Evolutionary conservation across 176 grass and related monocot genomes (phyloP).

Genomic region (Olyra latifolia): DNA sequence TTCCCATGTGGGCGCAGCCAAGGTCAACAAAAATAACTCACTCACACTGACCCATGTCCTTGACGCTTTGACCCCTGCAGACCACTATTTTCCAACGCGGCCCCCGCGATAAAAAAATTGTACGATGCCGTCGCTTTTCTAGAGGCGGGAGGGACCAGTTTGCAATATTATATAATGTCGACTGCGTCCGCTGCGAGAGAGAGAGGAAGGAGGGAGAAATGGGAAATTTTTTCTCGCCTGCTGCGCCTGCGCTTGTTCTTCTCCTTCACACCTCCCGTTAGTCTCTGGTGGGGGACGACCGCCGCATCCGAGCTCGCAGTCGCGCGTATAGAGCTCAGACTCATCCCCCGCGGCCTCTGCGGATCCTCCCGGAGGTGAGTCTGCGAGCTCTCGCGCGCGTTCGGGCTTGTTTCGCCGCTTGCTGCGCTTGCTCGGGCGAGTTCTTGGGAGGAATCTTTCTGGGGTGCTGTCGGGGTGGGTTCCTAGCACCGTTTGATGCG

Average conservation of each 20-base stretch:
- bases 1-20: slow-evolving; percentile 45
- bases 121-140: background rate
- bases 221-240: background rate
- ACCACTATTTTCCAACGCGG: background rate
- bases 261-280: slow-evolving; percentile 33
- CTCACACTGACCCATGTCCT: slow-evolving; percentile 47
- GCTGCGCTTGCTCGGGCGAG: background rate
- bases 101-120: background rate
- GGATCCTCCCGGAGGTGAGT: slow-evolving; percentile 31
- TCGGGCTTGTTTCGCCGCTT: background rate
- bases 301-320: background rate
- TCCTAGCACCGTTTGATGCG: slow-evolving; percentile 24
- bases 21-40: slow-evolving; percentile 24
- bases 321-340: background rate
- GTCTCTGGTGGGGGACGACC: slow-evolving; percentile 18
- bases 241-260: slow-evolving; percentile 26
- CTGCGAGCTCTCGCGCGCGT: background rate
- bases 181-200: slow-evolving; percentile 13
- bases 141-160: slow-evolving; percentile 5
- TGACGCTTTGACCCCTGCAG: slow-evolving; percentile 48
- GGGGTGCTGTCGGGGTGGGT: background rate
- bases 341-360: background rate
- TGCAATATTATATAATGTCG: slow-evolving; percentile 23
- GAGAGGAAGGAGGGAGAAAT: background rate
- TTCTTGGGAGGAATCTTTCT: slow-evolving; percentile 39